Conservation (phyloP, 1,284 basidiomycete genomes). For the Ustilago esculenta region DNA sequence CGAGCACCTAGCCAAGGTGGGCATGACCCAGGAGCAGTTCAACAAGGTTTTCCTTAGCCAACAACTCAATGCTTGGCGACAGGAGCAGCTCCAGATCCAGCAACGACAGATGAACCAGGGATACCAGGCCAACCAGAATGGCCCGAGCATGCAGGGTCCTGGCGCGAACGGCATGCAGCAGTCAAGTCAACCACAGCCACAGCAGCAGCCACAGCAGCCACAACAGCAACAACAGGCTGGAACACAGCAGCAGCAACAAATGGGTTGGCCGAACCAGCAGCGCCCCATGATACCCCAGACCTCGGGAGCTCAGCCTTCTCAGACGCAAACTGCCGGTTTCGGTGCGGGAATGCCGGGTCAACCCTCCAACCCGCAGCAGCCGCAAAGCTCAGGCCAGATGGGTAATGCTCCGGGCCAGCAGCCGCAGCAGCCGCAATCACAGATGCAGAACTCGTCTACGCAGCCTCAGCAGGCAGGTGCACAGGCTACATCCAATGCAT, state of each 20-base stretch:
- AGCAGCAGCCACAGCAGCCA: slow-evolving; percentile 7
- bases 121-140: slow-evolving; percentile 25
- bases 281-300: slow-evolving; percentile 24
- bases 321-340: slow-evolving; percentile 25
- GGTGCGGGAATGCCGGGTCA: slow-evolving; percentile 16
- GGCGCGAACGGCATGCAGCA: slow-evolving; percentile 33
- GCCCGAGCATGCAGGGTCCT: slow-evolving; percentile 3
- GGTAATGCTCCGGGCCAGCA: slow-evolving; percentile 13
- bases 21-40: slow-evolving; percentile 53
- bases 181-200: slow-evolving; percentile 20
- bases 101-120: slow-evolving; percentile 36
- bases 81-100: slow-evolving; percentile 46
- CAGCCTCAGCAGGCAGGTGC: slow-evolving; percentile 23
- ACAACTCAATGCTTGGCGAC: slow-evolving; percentile 44
- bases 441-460: slow-evolving; percentile 26
- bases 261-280: slow-evolving; percentile 37
- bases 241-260: slow-evolving; percentile 11
- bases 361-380: slow-evolving; percentile 15
- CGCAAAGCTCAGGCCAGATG: slow-evolving; percentile 18
- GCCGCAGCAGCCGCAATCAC: slow-evolving; percentile 31
- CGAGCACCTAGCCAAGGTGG: slow-evolving; percentile 48
- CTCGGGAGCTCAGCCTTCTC: slow-evolving; percentile 24
- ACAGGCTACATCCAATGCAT: slow-evolving; percentile 5
- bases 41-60: slow-evolving; percentile 43
- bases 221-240: slow-evolving; percentile 11